A percentile compares a stretch with the other conserved stretches of the same genome.
These are phyloP conservation scores for Solanum infundibuliforme DNA, from an alignment of 257 asterid species.

Conservation along the genomic window DNA sequence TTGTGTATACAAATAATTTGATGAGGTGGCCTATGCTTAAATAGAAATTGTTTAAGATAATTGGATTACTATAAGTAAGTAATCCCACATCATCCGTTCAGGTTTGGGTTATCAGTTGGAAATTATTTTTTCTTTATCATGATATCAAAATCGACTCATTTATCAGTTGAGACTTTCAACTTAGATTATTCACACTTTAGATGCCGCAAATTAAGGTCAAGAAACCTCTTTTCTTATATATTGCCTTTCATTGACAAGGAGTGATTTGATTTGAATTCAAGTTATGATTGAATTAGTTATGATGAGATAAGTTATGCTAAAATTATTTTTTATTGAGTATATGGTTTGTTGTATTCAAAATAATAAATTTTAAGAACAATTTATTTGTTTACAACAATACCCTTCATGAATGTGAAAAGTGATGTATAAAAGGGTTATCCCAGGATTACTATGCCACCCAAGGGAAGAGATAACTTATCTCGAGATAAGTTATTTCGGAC, in stretches of 20 bases:
- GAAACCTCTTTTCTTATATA: neutral
- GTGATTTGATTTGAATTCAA: too few species aligned
- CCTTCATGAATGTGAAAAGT: too few species aligned
- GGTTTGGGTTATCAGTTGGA: neutral
- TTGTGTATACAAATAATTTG: neutral
- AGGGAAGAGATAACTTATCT: too few species aligned
- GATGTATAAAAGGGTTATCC: neutral
- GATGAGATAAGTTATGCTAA: too few species aligned
- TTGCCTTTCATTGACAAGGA: neutral
- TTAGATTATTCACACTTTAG: neutral
- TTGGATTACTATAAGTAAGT: neutral
- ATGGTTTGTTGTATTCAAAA: too few species aligned
- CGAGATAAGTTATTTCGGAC: neutral
- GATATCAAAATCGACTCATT: neutral
- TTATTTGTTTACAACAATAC: too few species aligned
- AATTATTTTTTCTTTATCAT: neutral
- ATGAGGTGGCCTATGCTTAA: neutral
- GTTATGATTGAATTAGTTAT: too few species aligned
- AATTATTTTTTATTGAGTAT: too few species aligned
- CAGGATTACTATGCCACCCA: too few species aligned
- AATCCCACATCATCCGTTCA: neutral
- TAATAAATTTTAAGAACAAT: too few species aligned
- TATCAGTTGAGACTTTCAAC: neutral
- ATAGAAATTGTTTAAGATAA: neutral
- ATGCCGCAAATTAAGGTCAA: neutral